Evolutionary conservation across 192 early-diverging fungal species (phyloP).

Genomic region (Umbelopsis sp.): DNA sequence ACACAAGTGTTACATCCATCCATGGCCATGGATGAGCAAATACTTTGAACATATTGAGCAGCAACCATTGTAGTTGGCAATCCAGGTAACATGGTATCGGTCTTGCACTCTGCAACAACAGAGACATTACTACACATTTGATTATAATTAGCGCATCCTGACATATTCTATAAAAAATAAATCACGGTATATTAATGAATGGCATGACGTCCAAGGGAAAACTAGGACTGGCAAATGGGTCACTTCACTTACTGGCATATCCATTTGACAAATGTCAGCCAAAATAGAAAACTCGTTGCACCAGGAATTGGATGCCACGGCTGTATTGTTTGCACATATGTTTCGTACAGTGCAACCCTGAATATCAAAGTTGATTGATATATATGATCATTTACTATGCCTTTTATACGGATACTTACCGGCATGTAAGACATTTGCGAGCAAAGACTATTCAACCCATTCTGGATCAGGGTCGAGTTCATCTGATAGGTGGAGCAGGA

Average conservation of each 20-base stretch:
- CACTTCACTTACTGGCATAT: conserved; percentile 48
- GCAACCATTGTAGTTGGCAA: conserved; percentile 51
- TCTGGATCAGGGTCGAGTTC: conserved; percentile 16
- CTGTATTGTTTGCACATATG: conserved; percentile 33
- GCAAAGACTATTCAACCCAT: conserved; percentile 41
- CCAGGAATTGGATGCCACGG: conserved; percentile 45
- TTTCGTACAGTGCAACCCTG: background rate
- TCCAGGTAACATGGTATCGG: conserved; percentile 34
- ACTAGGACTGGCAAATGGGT: background rate
- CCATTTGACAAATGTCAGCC: conserved; percentile 47
- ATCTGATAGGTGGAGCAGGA: background rate
- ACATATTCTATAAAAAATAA: conserved; percentile 39
- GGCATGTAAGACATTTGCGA: conserved; percentile 54
- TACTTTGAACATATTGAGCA: conserved; percentile 39
- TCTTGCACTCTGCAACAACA: conserved; percentile 34
- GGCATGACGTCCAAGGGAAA: background rate
- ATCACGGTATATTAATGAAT: background rate
- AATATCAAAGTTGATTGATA: background rate
- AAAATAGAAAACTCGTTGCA: conserved; percentile 49
- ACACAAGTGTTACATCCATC: background rate
- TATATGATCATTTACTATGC: too few relatives aligned
- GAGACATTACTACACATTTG: conserved; percentile 14
- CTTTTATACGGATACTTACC: conserved; percentile 28
- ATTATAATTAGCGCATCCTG: conserved; percentile 23
- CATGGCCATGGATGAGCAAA: conserved; percentile 1